A percentile compares a stretch with the other conserved stretches of the same genome.
Conservation (phyloP, 2,329 filamentous ascomycete species). For the Aspergillus fijiensis region DNA sequence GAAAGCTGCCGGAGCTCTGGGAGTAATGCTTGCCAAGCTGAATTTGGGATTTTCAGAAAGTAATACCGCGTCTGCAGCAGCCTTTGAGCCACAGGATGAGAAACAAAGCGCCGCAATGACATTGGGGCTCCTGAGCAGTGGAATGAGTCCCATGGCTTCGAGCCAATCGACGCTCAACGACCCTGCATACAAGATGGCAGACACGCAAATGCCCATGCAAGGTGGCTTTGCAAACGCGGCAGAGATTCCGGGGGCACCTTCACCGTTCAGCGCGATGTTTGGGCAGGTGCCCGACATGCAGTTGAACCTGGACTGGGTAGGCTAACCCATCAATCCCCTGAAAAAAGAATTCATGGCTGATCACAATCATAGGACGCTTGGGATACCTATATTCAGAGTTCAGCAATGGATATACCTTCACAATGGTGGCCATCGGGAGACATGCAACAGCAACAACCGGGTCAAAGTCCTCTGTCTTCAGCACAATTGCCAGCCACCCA, state of each 20-base stretch:
- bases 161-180: conserved; percentile 32
- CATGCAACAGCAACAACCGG: conserved; percentile 26
- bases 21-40: conserved; percentile 80
- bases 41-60: conserved; percentile 38
- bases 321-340: conserved; percentile 17
- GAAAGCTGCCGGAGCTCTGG: conserved; percentile 79
- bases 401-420: conserved; percentile 45
- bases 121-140: conserved; percentile 65
- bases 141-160: conserved; percentile 53
- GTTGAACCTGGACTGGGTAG: conserved; percentile 63
- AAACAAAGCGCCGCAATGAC: conserved; percentile 69
- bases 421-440: conserved; percentile 42
- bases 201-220: conserved; percentile 26
- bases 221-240: conserved; percentile 29
- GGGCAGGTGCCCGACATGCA: conserved; percentile 57
- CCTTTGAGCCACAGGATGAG: conserved; percentile 51
- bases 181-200: conserved; percentile 30
- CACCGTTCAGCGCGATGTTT: conserved; percentile 57
- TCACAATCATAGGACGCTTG: conserved; percentile 57
- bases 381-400: conserved; percentile 67
- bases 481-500: conserved; percentile 21
- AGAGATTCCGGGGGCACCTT: conserved; percentile 46
- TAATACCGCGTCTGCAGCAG: conserved; percentile 17
- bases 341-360: conserved; percentile 17
- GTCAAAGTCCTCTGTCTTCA: conserved; percentile 24